Base-by-base conservation (phyloP, 768 basidiomycete genomes). In the Tremella mesenterica region DNA sequence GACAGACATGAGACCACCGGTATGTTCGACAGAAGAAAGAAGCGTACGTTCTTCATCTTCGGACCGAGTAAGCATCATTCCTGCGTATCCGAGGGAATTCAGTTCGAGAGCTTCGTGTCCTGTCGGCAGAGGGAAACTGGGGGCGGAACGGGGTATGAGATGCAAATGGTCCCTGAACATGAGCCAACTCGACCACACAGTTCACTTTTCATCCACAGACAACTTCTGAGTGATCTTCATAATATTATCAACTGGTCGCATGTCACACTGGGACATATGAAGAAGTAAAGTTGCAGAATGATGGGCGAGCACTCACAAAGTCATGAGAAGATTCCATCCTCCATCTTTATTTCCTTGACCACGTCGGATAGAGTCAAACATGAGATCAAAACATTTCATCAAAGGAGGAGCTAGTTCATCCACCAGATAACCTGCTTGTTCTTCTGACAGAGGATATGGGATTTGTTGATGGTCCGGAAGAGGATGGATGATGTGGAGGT, bases 1-100 rank as follows among this genome's bases (percentile, higher is more conserved):
- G 0, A 69, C 63, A 9, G 48, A 21, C 59, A 71, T 63, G 29
- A 71, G 41, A 1, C 69, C 71, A 18, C 55, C 60, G 4, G 65
- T 47, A 1, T 29, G 18, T 30, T 65, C 53, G 6, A 62, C 60
- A 1, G 56, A 82, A 53, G 75, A 72, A 71, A 81, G 81, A 36
- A 95, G 79, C 1, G 78, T 80, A 51, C 82, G 81, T 46, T 88
- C 70, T 74, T 92, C 88, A 18, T 78, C 78, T 50, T 85, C 81
- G 58, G 85, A 88, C 76, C 85, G 88, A 23, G 87, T 88, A 50
- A 95, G 80, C 56, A 95, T 63, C 83, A 88, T 82, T 1, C 92
- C 92, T 6, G 88, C 86, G 69, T 85, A 95, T 13, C 88, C 92
- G 44, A 95, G 78, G 41, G 92, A 80, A 71, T 96, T 95, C 38